Evolutionary conservation across 148 eudicot species (phyloP), one percentile per base, ranked within the genome.

Genomic region (Nepenthes mirabilis): DNA sequence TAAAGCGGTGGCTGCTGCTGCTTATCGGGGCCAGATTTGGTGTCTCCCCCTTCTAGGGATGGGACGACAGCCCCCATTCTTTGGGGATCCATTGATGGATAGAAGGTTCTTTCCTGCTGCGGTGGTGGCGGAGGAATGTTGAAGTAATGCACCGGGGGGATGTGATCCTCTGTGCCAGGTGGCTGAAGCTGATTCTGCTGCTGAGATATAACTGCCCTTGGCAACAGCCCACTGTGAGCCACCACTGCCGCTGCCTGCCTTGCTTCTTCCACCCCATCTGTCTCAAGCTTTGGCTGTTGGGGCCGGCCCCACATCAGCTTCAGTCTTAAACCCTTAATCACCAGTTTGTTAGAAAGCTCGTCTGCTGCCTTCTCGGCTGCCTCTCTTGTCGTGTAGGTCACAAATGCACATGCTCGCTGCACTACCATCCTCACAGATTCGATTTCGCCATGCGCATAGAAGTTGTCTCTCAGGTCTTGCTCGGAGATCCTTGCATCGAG

Each of bases 21-120:
- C 68, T 71, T 73, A 64, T 72, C 84, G 2, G 84, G 45, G 34
- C 77, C 83, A 14, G 66, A 51, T 70, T 64, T 79, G 34, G 66
- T 75, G 43, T 85, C 90, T 52, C 73, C 82, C 70, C 88, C 94
- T 12, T 93, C 99, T 55, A 88, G 96, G 2, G 87, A 70, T 11
- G 74, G 71, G 52, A 86, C 58, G 12, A 89, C 56, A 1, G 97
- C 99, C 10, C 99, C 99, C 99, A 93, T 93, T 65, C 99, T 76
- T 51, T 89, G 95, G 5, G 97, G 99, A 62, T 93, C 99, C 99
- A 93, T 93, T 0, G 97, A 93, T 6, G 99, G 99, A 73, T 93
- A 93, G 55, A 52, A 75, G 2, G 87, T 60, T 58, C 91, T 74
- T 7, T 79, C 91, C 52, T 77, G 98, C 74, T 82, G 95, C 52